These are phyloP conservation scores for Oldenlandia corymbosa DNA, from an alignment of 257 asterid species.

Conservation along the genomic window DNA sequence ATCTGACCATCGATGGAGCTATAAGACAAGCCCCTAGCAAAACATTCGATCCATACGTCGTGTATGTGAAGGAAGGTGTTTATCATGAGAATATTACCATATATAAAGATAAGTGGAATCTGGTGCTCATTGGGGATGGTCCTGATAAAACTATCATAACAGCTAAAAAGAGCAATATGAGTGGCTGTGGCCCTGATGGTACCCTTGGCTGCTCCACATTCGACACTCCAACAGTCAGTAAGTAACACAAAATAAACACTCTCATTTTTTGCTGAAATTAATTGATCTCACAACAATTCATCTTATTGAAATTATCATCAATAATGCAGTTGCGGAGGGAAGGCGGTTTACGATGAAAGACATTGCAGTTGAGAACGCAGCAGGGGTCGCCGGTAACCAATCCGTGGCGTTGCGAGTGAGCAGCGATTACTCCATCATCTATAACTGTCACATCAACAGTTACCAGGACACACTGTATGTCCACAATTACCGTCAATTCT, in stretches of 20 bases:
- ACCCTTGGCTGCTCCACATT: too few relatives aligned
- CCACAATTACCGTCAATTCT: slow-evolving; percentile 46
- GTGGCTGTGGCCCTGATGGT: too few relatives aligned
- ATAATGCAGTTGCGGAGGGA: slow-evolving; percentile 26
- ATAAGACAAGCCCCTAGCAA: too few relatives aligned
- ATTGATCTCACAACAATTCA: too few relatives aligned
- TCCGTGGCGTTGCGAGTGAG: slow-evolving; percentile 60
- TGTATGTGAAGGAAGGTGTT: slow-evolving; percentile 52
- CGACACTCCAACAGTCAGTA: slow-evolving; percentile 45
- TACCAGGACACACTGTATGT: slow-evolving; percentile 57
- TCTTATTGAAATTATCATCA: too few relatives aligned
- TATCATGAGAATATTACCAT: slow-evolving; percentile 46
- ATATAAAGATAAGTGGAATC: slow-evolving; percentile 32
- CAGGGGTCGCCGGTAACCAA: slow-evolving; percentile 46
- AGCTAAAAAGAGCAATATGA: too few relatives aligned
- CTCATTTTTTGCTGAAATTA: too few relatives aligned
- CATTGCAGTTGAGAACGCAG: slow-evolving; percentile 57
- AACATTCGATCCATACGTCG: slow-evolving; percentile 27
- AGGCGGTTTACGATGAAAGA: slow-evolving; percentile 39
- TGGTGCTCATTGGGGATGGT: slow-evolving; percentile 59
- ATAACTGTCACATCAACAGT: slow-evolving; percentile 46
- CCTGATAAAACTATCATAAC: slow-evolving; percentile 48
- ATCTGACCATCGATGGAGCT: slow-evolving; percentile 44
- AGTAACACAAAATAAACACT: too few relatives aligned
- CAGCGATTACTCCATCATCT: slow-evolving; percentile 37